Evolutionary conservation across 352 stramenopile species (phyloP).

Genomic region (Plasmopara viticola): DNA sequence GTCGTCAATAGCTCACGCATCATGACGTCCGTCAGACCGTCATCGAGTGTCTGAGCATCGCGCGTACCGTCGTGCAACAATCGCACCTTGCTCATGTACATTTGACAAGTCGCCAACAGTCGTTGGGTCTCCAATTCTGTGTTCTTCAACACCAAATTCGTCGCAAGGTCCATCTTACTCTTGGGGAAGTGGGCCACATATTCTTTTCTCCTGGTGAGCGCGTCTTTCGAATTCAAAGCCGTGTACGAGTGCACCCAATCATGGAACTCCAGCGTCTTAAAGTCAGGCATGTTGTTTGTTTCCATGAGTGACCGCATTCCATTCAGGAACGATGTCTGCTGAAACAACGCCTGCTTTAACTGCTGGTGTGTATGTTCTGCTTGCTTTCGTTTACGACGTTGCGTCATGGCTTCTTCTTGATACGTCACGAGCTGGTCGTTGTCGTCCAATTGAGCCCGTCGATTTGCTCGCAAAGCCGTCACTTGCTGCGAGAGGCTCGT

Average conservation of each 20-base stretch:
- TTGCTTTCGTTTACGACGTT: slow-evolving; percentile 56
- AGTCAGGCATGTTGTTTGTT: slow-evolving; percentile 26
- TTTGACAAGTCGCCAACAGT: slow-evolving; percentile 18
- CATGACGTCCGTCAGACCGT: slow-evolving; percentile 18
- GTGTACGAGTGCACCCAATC: slow-evolving; percentile 77
- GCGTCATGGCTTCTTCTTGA: slow-evolving; percentile 53
- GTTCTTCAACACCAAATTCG: slow-evolving; percentile 44
- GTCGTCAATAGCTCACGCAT: slow-evolving; percentile 29
- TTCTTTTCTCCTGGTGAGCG: slow-evolving; percentile 29
- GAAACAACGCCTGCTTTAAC: slow-evolving; percentile 65
- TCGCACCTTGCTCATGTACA: slow-evolving; percentile 35
- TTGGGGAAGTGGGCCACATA: slow-evolving; percentile 41
- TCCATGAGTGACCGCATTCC: slow-evolving; percentile 43
- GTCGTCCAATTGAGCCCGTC: slow-evolving; percentile 16
- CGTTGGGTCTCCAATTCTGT: slow-evolving; percentile 32
- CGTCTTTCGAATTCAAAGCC: slow-evolving; percentile 31
- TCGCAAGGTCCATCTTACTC: slow-evolving; percentile 57
- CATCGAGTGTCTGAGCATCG: slow-evolving; percentile 21
- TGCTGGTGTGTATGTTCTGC: slow-evolving; percentile 42
- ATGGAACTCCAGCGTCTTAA: slow-evolving; percentile 56
- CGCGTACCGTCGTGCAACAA: slow-evolving; percentile 51
- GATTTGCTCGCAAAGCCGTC: slow-evolving; percentile 31
- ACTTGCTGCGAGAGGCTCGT: slow-evolving; percentile 34
- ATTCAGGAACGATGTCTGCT: slow-evolving; percentile 53
- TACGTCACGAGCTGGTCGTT: slow-evolving; percentile 48